phyloP scores from a whole-genome alignment of 1,284 basidiomycete species.

The Microbotryum scabiosae region DNA sequence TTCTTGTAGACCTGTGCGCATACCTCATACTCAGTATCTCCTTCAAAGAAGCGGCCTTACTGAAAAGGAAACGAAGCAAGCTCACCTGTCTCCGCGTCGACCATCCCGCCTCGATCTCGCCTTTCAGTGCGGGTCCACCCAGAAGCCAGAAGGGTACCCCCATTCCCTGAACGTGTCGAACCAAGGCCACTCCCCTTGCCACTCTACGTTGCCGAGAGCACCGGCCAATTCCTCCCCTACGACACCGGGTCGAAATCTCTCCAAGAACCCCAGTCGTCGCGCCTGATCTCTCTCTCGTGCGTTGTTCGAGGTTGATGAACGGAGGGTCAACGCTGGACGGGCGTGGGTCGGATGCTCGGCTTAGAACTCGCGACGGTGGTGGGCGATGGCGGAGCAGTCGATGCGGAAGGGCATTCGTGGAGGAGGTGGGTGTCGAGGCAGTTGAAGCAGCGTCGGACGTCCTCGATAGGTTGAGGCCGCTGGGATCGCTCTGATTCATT shows the following conservation, averaged over 20 bases:
- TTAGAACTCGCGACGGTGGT: conserved; percentile 1
- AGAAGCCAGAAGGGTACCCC: conserved; percentile 20
- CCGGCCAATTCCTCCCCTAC: conserved; percentile 5
- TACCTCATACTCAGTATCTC: conserved; percentile 2
- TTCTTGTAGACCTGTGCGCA: neutral
- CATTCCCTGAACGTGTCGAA: conserved; percentile 3
- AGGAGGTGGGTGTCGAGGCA: conserved; percentile 11
- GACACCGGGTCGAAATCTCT: conserved; percentile 10
- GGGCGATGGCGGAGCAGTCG: conserved; percentile 2
- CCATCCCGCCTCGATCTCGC: neutral
- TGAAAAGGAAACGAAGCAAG: too few species aligned
- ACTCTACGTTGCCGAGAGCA: conserved; percentile 1
- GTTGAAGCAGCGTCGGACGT: conserved; percentile 19
- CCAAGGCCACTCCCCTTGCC: conserved; percentile 10
- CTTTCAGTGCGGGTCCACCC: conserved; percentile 9
- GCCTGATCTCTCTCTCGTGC: neutral
- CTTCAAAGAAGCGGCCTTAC: too few species aligned
- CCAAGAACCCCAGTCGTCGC: neutral
- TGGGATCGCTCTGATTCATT: neutral
- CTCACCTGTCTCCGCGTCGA: conserved; percentile 7
- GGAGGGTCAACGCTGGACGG: neutral
- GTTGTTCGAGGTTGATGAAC: conserved; percentile 2
- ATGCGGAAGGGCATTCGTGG: conserved; percentile 12
- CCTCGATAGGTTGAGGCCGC: neutral
- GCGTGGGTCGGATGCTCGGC: neutral